Conservation (phyloP, 2,329 filamentous ascomycete genomes). For the Epicoccum nigrum region DNA sequence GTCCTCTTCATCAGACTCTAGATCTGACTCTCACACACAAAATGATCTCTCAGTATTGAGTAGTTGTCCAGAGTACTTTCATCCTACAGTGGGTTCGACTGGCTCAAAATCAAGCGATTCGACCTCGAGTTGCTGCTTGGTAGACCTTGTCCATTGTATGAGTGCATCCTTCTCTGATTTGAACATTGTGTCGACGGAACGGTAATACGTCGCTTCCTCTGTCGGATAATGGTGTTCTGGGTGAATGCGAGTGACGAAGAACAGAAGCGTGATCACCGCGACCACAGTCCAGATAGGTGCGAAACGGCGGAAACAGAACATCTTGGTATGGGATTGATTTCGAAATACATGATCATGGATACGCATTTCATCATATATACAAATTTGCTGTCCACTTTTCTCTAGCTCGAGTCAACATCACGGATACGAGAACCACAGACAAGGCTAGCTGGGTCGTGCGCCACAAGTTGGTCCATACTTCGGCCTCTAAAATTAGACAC, state of each 20-base stretch:
- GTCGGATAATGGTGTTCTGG: constrained; percentile 8
- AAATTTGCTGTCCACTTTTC: constrained; percentile 18
- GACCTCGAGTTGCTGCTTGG: constrained; percentile 1
- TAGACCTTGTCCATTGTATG: constrained; percentile 12
- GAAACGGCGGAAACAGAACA: constrained; percentile 17
- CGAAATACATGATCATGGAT: not conserved
- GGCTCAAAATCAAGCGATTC: not conserved
- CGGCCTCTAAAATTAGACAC: constrained; percentile 16
- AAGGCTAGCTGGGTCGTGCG: constrained; percentile 9
- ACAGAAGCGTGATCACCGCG: constrained; percentile 6
- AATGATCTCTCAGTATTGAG: not conserved
- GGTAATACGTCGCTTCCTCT: constrained; percentile 12
- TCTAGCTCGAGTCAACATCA: constrained; percentile 11
- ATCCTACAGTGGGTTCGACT: constrained; percentile 6
- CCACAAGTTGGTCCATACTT: constrained; percentile 12
- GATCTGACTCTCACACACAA: not conserved
- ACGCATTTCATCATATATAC: constrained; percentile 8
- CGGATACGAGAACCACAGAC: constrained; percentile 10
- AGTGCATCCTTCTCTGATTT: constrained; percentile 13
- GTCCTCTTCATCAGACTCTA: too few relatives aligned
- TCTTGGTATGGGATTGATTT: not conserved
- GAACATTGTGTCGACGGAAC: constrained; percentile 15
- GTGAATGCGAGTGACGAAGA: constrained; percentile 8
- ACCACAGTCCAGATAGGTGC: constrained; percentile 15
- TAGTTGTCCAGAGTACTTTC: not conserved